Evolutionary conservation across 495 filamentous ascomycete species (phyloP).

Genomic region (Mycothermus thermophilus): DNA sequence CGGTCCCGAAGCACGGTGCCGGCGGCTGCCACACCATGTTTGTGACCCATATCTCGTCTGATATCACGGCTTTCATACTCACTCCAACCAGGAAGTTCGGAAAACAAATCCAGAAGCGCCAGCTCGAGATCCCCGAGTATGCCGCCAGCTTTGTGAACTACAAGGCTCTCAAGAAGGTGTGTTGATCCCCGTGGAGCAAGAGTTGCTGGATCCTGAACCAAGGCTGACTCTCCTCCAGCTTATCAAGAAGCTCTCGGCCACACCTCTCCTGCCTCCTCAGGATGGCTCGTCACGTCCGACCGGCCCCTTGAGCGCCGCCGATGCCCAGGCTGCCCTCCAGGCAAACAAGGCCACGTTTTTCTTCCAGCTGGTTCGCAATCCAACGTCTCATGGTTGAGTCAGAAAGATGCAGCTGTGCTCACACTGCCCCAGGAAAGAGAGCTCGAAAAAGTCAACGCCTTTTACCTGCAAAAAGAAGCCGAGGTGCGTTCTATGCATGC

Average conservation of each 20-base stretch:
- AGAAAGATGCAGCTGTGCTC: no score
- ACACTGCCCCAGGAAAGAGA: slow-evolving; percentile 88
- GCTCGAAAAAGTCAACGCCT: slow-evolving; percentile 94
- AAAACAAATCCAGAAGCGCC: slow-evolving; percentile 95
- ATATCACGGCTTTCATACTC: no score
- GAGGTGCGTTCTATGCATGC: slow-evolving; percentile 47
- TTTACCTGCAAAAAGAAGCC: slow-evolving; percentile 95
- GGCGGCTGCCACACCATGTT: slow-evolving; percentile 5
- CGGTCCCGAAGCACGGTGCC: no score
- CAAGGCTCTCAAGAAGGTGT: slow-evolving; percentile 95
- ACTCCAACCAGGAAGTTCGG: slow-evolving; percentile 88
- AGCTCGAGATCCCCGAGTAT: slow-evolving; percentile 98
- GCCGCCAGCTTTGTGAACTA: slow-evolving; percentile 98
- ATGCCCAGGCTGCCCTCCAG: slow-evolving; percentile 83
- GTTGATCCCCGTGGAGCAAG: slow-evolving; percentile 1
- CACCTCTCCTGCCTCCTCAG: slow-evolving; percentile 64
- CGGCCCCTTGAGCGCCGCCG: slow-evolving; percentile 36
- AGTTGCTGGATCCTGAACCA: background rate
- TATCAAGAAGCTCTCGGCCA: slow-evolving; percentile 93
- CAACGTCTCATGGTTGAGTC: no score
- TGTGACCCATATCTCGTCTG: background rate
- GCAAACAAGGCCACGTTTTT: slow-evolving; percentile 98
- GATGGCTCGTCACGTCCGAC: slow-evolving; percentile 36
- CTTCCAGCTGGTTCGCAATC: slow-evolving; percentile 70
- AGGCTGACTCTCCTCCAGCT: slow-evolving; percentile 44